phyloP scores from a whole-genome alignment of 2,329 filamentous ascomycete genomes.

The Tolypocladium tropicale region DNA sequence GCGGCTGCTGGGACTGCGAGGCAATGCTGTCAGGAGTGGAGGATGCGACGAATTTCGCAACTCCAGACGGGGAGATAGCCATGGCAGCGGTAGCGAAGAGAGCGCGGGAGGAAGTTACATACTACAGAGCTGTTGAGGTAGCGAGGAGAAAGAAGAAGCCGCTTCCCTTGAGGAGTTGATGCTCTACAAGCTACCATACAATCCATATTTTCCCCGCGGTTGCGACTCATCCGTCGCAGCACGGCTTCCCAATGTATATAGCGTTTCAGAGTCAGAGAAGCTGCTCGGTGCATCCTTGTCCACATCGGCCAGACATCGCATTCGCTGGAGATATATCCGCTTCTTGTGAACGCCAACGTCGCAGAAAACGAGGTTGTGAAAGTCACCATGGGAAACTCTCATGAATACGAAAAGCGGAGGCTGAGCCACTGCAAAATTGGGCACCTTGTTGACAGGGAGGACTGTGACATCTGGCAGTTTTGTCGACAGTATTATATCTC shows the following conservation, averaged over 20 bases:
- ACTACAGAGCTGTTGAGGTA: slow-evolving; percentile 9
- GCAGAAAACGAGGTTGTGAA: slow-evolving; percentile 9
- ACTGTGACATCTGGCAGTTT: background rate
- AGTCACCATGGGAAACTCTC: background rate
- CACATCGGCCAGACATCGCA: slow-evolving; percentile 1
- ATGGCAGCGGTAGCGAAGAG: slow-evolving; percentile 2
- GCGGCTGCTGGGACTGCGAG: slow-evolving; percentile 27
- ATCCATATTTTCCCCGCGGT: background rate
- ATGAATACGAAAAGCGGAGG: background rate
- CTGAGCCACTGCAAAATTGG: background rate
- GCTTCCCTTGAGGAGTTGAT: background rate
- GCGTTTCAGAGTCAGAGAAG: background rate
- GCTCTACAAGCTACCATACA: background rate
- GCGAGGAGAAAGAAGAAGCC: slow-evolving; percentile 3
- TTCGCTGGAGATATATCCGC: slow-evolving; percentile 7
- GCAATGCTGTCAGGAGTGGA: slow-evolving; percentile 15
- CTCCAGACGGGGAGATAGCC: background rate
- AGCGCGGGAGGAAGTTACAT: slow-evolving; percentile 7
- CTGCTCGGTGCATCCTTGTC: too few relatives aligned
- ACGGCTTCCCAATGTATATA: background rate
- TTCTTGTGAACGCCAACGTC: slow-evolving; percentile 12
- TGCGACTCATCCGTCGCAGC: background rate
- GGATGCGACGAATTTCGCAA: background rate
- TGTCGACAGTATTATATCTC: background rate
- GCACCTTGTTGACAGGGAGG: background rate